Evolutionary conservation across 2,329 filamentous ascomycete species (phyloP), one percentile per base, ranked within the genome.

Genomic region (Gyromitra esculenta): DNA sequence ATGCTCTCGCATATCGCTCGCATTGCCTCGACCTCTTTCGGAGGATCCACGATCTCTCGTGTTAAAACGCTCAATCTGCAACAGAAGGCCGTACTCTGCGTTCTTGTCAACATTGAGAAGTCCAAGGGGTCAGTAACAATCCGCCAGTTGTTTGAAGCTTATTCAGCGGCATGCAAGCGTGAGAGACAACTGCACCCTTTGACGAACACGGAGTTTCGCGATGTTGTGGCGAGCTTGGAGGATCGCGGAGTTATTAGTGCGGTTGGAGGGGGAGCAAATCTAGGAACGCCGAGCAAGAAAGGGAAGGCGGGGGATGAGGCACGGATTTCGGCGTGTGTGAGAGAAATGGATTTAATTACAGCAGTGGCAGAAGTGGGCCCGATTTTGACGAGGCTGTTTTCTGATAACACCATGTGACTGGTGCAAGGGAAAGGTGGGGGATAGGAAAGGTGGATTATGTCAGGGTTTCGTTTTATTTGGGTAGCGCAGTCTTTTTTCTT

Each of bases 61-160:
- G 89, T 99, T 13, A 91, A 92, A 83, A 90, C 91, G 3, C 88
- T 99, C 73, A 99, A 98, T 82, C 87, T 99, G 1, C 96, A 99
- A 82, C 96, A 99, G 83, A 98, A 97, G 83, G 96, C 95, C 2
- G 94, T 95, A 0, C 87, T 99, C 8, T 99, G 96, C 84, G 90
- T 95, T 0, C 87, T 99, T 13, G 88, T 95, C 50, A 93, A 93
- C 1, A 89, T 96, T n/a, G 94, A 97, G 83, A 92, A 91, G 81
- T 90, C 89, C 78, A 91, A 82, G 25, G 82, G 82, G 8, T 83
- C 86, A 5, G 92, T 95, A 0, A 96, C 91, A 0, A 88, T 97
- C 82, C 96, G 94, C 84, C 88, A 88, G 69, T 86, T 98, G 4
- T 98, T 93, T 83, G 91, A 93, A 76, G 90, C 92, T 1, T 99